Evolutionary conservation across 495 filamentous ascomycete species (phyloP).

Genomic region (Sphaerosporella brunnea): DNA sequence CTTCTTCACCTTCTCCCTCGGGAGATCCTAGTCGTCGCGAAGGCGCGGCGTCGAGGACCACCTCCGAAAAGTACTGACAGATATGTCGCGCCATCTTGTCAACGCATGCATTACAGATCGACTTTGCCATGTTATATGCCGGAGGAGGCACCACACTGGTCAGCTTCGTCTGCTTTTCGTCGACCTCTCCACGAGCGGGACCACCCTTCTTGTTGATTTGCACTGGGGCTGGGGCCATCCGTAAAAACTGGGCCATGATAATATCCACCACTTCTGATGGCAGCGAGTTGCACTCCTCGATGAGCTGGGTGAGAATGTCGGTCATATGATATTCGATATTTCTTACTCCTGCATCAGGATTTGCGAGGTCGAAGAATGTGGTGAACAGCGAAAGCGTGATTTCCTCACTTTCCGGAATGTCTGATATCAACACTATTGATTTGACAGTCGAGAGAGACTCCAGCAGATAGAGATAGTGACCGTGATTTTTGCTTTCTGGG

Average conservation of each 20-base stretch:
- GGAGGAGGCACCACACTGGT: conserved; percentile 35
- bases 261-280: conserved; percentile 75
- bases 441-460: conserved; percentile 80
- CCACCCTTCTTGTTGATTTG: conserved; percentile 3
- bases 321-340: conserved; percentile 89
- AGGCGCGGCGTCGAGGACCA: conserved; percentile 73
- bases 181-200: conserved; percentile 24
- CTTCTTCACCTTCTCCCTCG: conserved; percentile 52
- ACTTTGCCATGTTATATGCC: conserved; percentile 90
- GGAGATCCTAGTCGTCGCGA: conserved; percentile 31
- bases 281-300: conserved; percentile 71
- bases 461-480: conserved; percentile 78
- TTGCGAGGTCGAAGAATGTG: conserved; percentile 80
- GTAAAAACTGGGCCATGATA: conserved; percentile 85
- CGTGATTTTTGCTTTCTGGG: conserved; percentile 77
- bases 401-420: conserved; percentile 59
- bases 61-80: conserved; percentile 91
- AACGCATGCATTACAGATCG: conserved; percentile 72
- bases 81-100: conserved; percentile 89
- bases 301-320: conserved; percentile 58
- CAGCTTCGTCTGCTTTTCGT: conserved; percentile 63
- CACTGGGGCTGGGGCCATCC: conserved; percentile 43
- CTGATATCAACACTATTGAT: conserved; percentile 84
- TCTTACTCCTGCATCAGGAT: conserved; percentile 48
- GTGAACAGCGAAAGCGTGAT: conserved; percentile 68